Conservation (phyloP, 352 stramenopile species). For the Phytophthora capsici region DNA sequence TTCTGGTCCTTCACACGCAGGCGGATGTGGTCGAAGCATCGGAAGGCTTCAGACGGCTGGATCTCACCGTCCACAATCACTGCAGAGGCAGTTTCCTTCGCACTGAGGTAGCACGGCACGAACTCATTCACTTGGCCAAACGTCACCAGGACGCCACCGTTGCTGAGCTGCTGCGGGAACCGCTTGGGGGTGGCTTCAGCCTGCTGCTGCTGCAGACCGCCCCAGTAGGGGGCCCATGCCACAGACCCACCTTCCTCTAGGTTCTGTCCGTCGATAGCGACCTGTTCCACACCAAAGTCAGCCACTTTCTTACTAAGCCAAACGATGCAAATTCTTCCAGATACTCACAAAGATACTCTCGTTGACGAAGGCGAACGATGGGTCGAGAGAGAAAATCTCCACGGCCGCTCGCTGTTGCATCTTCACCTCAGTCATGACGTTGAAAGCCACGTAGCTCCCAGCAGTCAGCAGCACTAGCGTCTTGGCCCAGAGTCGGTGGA, state of each 20-base stretch:
- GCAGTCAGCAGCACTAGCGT: slow-evolving; percentile 50
- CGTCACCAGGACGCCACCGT: slow-evolving; percentile 73
- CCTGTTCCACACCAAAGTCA: slow-evolving; percentile 33
- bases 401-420: slow-evolving; percentile 61
- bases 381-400: slow-evolving; percentile 75
- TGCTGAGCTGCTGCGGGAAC: slow-evolving; percentile 62
- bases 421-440: slow-evolving; percentile 47
- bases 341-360: slow-evolving; percentile 80
- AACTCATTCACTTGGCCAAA: slow-evolving; percentile 82
- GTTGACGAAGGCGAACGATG: slow-evolving; percentile 81
- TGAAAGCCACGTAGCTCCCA: slow-evolving; percentile 36
- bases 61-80: slow-evolving; percentile 42
- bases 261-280: slow-evolving; percentile 85
- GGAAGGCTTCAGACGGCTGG: slow-evolving; percentile 45
- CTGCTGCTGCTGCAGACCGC: slow-evolving; percentile 54
- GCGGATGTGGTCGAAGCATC: slow-evolving; percentile 77
- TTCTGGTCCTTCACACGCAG: slow-evolving; percentile 87
- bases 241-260: slow-evolving; percentile 72
- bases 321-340: background rate
- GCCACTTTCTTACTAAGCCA: too few species aligned
- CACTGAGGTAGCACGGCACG: slow-evolving; percentile 70
- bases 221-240: slow-evolving; percentile 81
- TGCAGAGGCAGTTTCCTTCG: slow-evolving; percentile 39
- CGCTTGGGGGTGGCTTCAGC: slow-evolving; percentile 50
- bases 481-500: slow-evolving; percentile 73